Evolutionary conservation across 2,329 filamentous ascomycete species (phyloP).

Genomic region (Aureobasidium sp.): DNA sequence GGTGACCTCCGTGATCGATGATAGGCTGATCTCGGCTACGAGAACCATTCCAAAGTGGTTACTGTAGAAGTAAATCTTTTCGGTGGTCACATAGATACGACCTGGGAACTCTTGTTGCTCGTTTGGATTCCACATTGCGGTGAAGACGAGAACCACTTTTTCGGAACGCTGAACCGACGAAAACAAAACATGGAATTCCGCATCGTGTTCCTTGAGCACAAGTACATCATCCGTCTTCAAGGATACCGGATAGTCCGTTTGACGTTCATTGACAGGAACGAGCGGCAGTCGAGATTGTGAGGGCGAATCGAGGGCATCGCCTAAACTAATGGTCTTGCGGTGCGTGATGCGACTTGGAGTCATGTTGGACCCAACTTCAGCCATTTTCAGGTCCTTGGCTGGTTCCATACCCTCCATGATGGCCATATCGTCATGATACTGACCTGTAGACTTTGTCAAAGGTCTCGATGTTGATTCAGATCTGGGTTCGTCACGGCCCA

Average conservation of each 20-base stretch:
- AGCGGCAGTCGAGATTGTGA: not conserved
- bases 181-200: constrained; percentile 88
- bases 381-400: constrained; percentile 15
- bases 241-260: constrained; percentile 68
- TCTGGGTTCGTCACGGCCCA: constrained; percentile 47
- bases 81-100: constrained; percentile 77
- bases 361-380: constrained; percentile 5
- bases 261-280: constrained; percentile 50
- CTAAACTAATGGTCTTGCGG: constrained; percentile 46
- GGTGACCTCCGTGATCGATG: constrained; percentile 78
- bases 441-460: constrained; percentile 14
- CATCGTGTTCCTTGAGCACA: constrained; percentile 66
- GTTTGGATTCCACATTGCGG: constrained; percentile 77
- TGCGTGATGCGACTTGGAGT: constrained; percentile 30
- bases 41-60: constrained; percentile 87
- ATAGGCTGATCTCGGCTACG: constrained; percentile 67
- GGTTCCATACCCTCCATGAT: constrained; percentile 23
- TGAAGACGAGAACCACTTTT: constrained; percentile 82
- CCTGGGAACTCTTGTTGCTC: constrained; percentile 72
- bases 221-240: constrained; percentile 72
- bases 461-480: constrained; percentile 17
- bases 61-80: constrained; percentile 92
- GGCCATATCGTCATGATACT: constrained; percentile 23
- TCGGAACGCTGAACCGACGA: constrained; percentile 69
- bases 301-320: constrained; percentile 8